Base-by-base conservation (phyloP, 1,139 yeast genomes). In the Kodamaea ohmeri region DNA sequence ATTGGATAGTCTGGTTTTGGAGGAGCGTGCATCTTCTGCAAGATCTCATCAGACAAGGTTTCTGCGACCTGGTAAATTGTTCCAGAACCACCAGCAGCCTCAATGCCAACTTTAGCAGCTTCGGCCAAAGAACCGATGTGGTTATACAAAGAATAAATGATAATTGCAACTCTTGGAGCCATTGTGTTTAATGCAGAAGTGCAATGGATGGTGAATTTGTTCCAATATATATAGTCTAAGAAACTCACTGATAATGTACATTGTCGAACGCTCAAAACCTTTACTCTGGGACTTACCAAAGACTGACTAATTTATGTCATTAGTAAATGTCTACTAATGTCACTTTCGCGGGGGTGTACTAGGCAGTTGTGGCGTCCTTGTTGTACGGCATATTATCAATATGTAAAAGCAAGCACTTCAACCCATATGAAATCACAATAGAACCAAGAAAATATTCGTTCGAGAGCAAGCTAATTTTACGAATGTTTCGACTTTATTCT, bases 41-140 rank as follows among this genome's bases (percentile, higher is more conserved):
- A 60, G 24, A 63, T 54, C 2, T 57, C 61, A 19, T 51, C 51
- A 15, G 60, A 40, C 45, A 65, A 60, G 34, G 70, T 65, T 48
- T 65, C 71, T 6, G 60, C 54, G 24, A 65, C 62, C 49, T 64
- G 69, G 55, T 52, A 66, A 41, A 66, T 56, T 37, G 55, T 58
- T n/a, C 68, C 71, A 21, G 46, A 32, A 35, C 67, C 69, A 30
- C 72, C 72, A 11, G 71, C 67, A 25, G 62, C 52, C 48, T 60
- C 67, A 24, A 66, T 52, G 30, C 71, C 71, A 39, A 48, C 47
- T 53, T 71, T 61, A 37, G 52, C 63, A 6, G 61, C 55, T 42
- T 58, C 60, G 13, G 71, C 71, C 52, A 63, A 48, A 40, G 60
- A 55, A 41, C 62, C 56, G 37, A 65, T 44, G 51, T 66, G 72